Evolutionary conservation across 2,329 filamentous ascomycete genomes (phyloP), one percentile per base, ranked within the genome.

Genomic region (Talaromyces sp.): DNA sequence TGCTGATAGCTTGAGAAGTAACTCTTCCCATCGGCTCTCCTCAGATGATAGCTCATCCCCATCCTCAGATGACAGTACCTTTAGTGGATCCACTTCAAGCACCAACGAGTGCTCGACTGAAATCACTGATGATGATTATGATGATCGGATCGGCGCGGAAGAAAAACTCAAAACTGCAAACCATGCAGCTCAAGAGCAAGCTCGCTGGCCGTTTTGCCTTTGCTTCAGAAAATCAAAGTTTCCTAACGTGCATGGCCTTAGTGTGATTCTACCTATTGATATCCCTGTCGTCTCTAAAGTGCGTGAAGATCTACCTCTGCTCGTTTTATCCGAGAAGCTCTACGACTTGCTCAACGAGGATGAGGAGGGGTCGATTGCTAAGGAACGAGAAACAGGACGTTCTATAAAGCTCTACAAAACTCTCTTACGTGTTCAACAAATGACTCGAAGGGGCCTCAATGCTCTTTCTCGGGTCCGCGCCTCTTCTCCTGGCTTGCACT

Each of bases 291-390:
- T 34, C 45, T 68, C 68, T 10, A 73, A 76, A 65, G 68, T 76
- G 71, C 72, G 72, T 65, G 74, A 78, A 71, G 74, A 76, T 61
- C 72, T 73, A 67, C 72, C 74, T 67, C 72, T 78, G 72, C 75
- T 77, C 65, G 71, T 68, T 64, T 68, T 74, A 17, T 58, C 72
- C 43, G 74, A 78, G 68, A 77, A 66, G 13, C 67, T 72, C 47
- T 69, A 74, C 69, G 68, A 74, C 53, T 68, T 71, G 53, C 68
- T 69, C 25, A 72, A 76, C 68, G 73, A 77, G 65, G 70, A 78
- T 72, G 74, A 75, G 67, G 66, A 63, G 49, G 63, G 65, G 40
- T 51, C 47, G 45, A 58, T 61, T 36, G 54, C 59, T 54, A 68
- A 66, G 58, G 66, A 71, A 45, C 60, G 71, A 62, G 70, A 71